Conservation (phyloP, 1,284 basidiomycete genomes). For the Sporisorium iseilematis-ciliati region DNA sequence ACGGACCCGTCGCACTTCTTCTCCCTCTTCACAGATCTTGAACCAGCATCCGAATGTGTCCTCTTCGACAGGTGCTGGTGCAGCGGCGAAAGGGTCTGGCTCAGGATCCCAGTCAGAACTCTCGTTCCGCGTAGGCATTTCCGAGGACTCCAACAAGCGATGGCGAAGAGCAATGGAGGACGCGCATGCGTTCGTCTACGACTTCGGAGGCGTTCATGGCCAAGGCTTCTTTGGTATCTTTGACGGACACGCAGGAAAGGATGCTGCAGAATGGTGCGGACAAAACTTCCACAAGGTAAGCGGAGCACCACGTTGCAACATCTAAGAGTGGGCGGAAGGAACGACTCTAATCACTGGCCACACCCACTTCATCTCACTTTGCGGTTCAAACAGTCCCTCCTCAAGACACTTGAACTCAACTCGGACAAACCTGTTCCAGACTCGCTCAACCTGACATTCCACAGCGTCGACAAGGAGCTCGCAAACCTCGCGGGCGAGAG, state of each 20-base stretch:
- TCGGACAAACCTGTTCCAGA: slow-evolving; percentile 81
- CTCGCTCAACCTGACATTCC: slow-evolving; percentile 91
- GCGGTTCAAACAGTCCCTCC: slow-evolving; percentile 65
- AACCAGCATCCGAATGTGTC: slow-evolving; percentile 42
- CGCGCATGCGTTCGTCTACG: slow-evolving; percentile 93
- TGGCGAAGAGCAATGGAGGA: slow-evolving; percentile 96
- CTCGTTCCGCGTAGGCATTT: slow-evolving; percentile 81
- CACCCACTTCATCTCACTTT: neutral
- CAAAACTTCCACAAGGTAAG: slow-evolving; percentile 90
- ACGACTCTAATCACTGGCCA: neutral
- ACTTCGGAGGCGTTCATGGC: slow-evolving; percentile 88
- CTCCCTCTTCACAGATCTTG: slow-evolving; percentile 21
- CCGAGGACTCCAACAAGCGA: slow-evolving; percentile 85
- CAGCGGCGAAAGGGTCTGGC: slow-evolving; percentile 4
- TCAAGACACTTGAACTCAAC: slow-evolving; percentile 71
- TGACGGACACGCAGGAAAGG: slow-evolving; percentile 98
- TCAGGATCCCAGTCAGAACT: slow-evolving; percentile 3
- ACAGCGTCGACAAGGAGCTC: slow-evolving; percentile 85
- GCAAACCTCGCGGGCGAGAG: slow-evolving; percentile 85
- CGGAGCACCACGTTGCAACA: neutral
- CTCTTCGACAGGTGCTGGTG: slow-evolving; percentile 4
- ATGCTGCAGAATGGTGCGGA: slow-evolving; percentile 99
- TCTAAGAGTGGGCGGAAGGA: neutral
- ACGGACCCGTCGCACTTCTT: neutral
- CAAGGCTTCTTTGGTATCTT: slow-evolving; percentile 99